These are phyloP conservation scores for Herpetomonas samuelpessoai DNA, from an alignment of 208 protist species.

Conservation along the genomic window DNA sequence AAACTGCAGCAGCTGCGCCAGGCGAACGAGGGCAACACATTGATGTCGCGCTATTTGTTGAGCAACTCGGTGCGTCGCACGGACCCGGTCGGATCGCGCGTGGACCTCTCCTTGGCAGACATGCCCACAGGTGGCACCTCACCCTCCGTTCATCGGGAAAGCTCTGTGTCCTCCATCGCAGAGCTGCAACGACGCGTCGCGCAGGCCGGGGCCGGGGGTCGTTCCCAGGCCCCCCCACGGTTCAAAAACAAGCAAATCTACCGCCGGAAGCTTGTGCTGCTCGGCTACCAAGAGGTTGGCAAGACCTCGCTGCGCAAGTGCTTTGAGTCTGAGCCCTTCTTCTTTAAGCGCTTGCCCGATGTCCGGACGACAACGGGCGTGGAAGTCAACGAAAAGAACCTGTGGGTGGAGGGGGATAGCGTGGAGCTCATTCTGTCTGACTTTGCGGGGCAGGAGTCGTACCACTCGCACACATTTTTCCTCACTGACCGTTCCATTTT, in stretches of 20 bases:
- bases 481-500: slow-evolving; percentile 85
- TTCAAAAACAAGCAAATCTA: slow-evolving; percentile 66
- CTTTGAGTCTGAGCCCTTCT: slow-evolving; percentile 83
- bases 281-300: slow-evolving; percentile 87
- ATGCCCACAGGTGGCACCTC: slow-evolving; percentile 3
- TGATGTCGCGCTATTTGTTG: slow-evolving; percentile 51
- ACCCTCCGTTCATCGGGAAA: slow-evolving; percentile 1
- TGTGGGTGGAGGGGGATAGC: slow-evolving; percentile 47
- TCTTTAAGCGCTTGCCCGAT: slow-evolving; percentile 72
- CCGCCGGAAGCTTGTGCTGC: slow-evolving; percentile 76
- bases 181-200: slow-evolving; percentile 15
- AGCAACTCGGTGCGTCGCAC: slow-evolving; percentile 33
- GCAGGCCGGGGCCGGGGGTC: neutral
- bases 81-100: neutral
- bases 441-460: slow-evolving; percentile 86
- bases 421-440: slow-evolving; percentile 76
- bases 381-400: slow-evolving; percentile 59
- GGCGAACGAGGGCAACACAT: slow-evolving; percentile 24
- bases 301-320: slow-evolving; percentile 90
- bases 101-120: slow-evolving; percentile 12
- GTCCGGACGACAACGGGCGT: slow-evolving; percentile 84
- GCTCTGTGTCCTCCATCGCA: neutral
- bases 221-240: slow-evolving; percentile 19
- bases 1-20: slow-evolving; percentile 40
- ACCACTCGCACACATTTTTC: slow-evolving; percentile 87